phyloP scores from a whole-genome alignment of 176 grass and related monocot species.

The Eleusine indica region DNA sequence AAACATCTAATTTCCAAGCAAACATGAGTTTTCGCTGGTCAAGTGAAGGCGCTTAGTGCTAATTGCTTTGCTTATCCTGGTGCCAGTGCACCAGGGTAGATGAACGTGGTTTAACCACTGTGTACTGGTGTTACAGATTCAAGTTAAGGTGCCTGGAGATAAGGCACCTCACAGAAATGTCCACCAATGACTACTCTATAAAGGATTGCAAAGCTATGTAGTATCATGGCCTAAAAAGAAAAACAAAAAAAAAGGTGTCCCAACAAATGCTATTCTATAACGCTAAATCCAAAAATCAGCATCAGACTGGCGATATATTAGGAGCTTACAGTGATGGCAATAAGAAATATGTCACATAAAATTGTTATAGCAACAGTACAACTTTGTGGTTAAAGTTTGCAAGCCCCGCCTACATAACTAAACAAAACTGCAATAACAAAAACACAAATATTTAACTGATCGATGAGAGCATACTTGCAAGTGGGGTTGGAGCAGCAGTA shows the following conservation, averaged over 20 bases:
- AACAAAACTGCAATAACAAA: constrained; percentile 36
- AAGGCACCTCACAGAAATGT: constrained; percentile 4
- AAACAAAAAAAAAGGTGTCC: background rate
- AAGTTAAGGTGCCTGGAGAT: constrained; percentile 22
- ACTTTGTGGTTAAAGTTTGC: background rate
- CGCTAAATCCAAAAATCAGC: constrained; percentile 11
- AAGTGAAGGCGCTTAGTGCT: too few relatives aligned
- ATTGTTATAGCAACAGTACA: background rate
- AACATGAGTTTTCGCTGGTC: too few relatives aligned
- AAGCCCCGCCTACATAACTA: constrained; percentile 4
- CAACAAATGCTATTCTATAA: background rate
- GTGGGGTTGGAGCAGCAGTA: constrained; percentile 46
- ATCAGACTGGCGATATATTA: constrained; percentile 16
- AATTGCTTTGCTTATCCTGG: too few relatives aligned
- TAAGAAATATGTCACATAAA: background rate
- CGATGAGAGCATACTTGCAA: constrained; percentile 54
- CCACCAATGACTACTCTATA: background rate
- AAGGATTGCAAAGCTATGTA: background rate
- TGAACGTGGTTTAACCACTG: too few relatives aligned
- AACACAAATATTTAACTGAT: constrained; percentile 22
- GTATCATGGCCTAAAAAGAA: background rate
- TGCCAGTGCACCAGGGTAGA: too few relatives aligned
- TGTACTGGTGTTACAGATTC: background rate
- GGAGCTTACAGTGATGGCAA: background rate
- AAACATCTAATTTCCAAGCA: too few relatives aligned